Evolutionary conservation across 2,329 filamentous ascomycete genomes (phyloP).

Genomic region (Tolypocladium paradoxum): DNA sequence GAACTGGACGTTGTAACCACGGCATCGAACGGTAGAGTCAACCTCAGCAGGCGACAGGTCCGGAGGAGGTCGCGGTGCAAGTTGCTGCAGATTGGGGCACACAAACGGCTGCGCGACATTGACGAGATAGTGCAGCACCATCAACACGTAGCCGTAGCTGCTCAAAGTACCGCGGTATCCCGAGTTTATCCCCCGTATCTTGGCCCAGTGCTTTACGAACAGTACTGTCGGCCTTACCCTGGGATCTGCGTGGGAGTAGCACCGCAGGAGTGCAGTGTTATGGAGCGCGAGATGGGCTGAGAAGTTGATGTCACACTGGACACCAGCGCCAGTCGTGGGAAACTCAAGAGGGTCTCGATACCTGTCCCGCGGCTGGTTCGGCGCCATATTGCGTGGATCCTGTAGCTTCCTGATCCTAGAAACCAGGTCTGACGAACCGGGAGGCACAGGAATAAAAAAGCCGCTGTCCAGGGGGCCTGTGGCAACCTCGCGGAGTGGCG

Average conservation of each 20-base stretch:
- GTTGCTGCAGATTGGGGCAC: constrained; percentile 68
- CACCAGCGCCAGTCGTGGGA: constrained; percentile 64
- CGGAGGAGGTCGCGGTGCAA: constrained; percentile 31
- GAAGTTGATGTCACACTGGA: constrained; percentile 89
- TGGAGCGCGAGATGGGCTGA: constrained; percentile 72
- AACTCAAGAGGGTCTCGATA: constrained; percentile 61
- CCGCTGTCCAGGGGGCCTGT: constrained; percentile 7
- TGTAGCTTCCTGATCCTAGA: constrained; percentile 32
- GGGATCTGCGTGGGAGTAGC: constrained; percentile 69
- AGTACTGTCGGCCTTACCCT: constrained; percentile 70
- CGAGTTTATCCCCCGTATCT: constrained; percentile 73
- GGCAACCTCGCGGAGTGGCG: constrained; percentile 16
- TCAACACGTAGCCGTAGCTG: constrained; percentile 84
- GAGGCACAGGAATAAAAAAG: constrained; percentile 24
- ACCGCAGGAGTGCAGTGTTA: constrained; percentile 72
- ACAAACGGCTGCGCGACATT: constrained; percentile 74
- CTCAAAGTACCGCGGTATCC: constrained; percentile 78
- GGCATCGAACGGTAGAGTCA: constrained; percentile 28
- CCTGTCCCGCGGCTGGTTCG: constrained; percentile 41
- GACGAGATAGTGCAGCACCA: constrained; percentile 84
- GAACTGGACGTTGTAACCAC: constrained; percentile 64
- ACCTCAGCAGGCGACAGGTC: constrained; percentile 13
- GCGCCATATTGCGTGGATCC: constrained; percentile 37
- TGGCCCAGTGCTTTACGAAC: constrained; percentile 88
- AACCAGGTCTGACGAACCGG: constrained; percentile 22